Base-by-base conservation (phyloP, 1,284 basidiomycete species). In the Cutaneotrichosporon mucoides region DNA sequence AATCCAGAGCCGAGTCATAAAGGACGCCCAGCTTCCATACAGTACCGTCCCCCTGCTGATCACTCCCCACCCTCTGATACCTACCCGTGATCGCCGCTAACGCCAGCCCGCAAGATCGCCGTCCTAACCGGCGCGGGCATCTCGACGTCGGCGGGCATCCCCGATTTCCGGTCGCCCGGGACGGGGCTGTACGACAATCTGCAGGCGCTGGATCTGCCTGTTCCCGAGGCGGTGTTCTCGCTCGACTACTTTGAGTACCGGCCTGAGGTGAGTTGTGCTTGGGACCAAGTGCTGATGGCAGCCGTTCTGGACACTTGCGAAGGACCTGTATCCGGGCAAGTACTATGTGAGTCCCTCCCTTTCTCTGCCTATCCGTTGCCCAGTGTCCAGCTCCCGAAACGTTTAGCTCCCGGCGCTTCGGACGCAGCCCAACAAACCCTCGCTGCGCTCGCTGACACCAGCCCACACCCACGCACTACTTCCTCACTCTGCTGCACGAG, bases 401-500 rank as follows among this genome's bases (percentile, higher is more conserved):
- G 24, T 24, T 24, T 24, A 24, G 24, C 24, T 24, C 24, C 24
- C 24, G 24, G 24, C 24, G 24, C 24, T 24, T 24, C 24, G 24
- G 24, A 24, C 24, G 24, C 24, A 24, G 24, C 24, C 24, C 24
- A 24, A 24, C 24, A 24, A 24, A 24, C 24, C 24, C 24, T 24
- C 24, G 24, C 24, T 24, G 24, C 24, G 24, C 24, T n/a, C 15
- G 12, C 91, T 15, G 88, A 89, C 55, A 85, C 84, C 61, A 78
- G 47, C 95, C 95, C 0, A 96, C 94, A 0, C 79, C 85, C 1
- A 88, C 93, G 0, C 95, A 99, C 73, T 89, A 91, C 55, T 98
- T 98, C 78, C 85, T 97, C 66, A 83, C 64, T 10, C 67, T 77
- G 4, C 61, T 79, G 2, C 61, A 73, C 47, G 8, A 56, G 34